A percentile compares a stretch with the other conserved stretches of the same genome.
Evolutionary conservation across 2,329 filamentous ascomycete species (phyloP).

Genomic region (Cladosporium oxysporum): DNA sequence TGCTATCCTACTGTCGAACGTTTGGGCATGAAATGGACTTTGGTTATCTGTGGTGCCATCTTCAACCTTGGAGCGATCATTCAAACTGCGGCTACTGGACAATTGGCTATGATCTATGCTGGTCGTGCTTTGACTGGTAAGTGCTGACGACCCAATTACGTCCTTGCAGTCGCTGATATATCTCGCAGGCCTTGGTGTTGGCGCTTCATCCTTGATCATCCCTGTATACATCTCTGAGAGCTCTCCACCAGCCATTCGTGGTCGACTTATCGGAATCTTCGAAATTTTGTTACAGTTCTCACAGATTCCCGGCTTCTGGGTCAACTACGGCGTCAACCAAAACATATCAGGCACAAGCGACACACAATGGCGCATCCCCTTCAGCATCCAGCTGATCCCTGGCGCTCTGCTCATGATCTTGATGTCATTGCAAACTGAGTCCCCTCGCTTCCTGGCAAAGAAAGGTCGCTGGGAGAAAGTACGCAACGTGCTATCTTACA

Average conservation of each 20-base stretch:
- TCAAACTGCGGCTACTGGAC: constrained; percentile 38
- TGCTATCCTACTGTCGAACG: constrained; percentile 55
- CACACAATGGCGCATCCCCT: constrained; percentile 25
- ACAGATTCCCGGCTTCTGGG: constrained; percentile 33
- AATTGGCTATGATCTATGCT: constrained; percentile 53
- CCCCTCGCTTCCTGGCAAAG: constrained; percentile 30
- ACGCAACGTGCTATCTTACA: neutral
- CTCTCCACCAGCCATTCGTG: constrained; percentile 59
- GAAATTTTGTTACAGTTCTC: constrained; percentile 23
- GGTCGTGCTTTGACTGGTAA: constrained; percentile 46
- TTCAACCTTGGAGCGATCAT: constrained; percentile 65
- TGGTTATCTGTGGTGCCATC: constrained; percentile 59
- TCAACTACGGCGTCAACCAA: constrained; percentile 48
- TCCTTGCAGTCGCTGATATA: constrained; percentile 36
- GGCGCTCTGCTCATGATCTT: constrained; percentile 30
- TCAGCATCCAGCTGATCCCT: constrained; percentile 33
- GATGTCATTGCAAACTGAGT: constrained; percentile 30
- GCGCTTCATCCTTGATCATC: constrained; percentile 54
- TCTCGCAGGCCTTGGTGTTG: constrained; percentile 53
- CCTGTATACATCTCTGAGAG: constrained; percentile 63
- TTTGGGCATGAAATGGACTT: constrained; percentile 64
- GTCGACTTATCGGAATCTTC: constrained; percentile 33
- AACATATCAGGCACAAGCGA: constrained; percentile 34
- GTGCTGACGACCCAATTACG: neutral
- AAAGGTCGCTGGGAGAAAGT: constrained; percentile 8